Conservation (phyloP, 2,329 filamentous ascomycete species). For the Tolypocladium cylindrosporum region DNA sequence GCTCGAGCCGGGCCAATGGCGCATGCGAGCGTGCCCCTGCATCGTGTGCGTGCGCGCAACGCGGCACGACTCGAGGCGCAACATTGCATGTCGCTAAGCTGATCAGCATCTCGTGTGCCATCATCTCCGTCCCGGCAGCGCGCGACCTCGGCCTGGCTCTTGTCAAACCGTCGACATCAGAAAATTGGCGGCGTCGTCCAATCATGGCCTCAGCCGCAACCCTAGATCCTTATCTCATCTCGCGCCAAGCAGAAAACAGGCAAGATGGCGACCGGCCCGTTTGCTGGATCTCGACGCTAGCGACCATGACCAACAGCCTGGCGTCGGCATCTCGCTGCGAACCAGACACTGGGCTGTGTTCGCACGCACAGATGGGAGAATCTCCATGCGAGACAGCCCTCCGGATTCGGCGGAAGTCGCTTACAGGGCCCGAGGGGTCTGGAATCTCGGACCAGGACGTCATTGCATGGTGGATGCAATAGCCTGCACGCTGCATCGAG, state of each 20-base stretch:
- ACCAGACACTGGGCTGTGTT: background rate
- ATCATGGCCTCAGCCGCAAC: slow-evolving; percentile 19
- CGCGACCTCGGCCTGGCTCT: background rate
- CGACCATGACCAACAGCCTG: background rate
- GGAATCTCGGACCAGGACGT: background rate
- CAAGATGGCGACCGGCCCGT: slow-evolving; percentile 8
- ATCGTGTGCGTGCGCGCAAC: background rate
- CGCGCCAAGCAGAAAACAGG: slow-evolving; percentile 22
- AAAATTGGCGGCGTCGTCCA: slow-evolving; percentile 26
- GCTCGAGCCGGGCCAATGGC: background rate
- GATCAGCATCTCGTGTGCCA: background rate
- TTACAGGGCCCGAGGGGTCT: background rate
- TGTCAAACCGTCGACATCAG: slow-evolving; percentile 28
- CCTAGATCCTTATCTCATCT: slow-evolving; percentile 34
- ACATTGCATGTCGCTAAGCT: background rate
- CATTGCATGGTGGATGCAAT: background rate
- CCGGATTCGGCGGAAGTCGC: background rate
- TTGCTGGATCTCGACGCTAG: slow-evolving; percentile 11
- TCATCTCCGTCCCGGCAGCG: background rate
- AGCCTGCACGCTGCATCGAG: background rate
- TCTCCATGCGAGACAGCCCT: background rate
- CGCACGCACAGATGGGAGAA: background rate
- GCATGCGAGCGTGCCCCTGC: background rate
- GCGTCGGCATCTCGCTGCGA: background rate
- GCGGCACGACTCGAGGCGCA: background rate